These are phyloP conservation scores for Lactifluus hygrophoroides DNA, from an alignment of 768 basidiomycete genomes.

Conservation along the genomic window DNA sequence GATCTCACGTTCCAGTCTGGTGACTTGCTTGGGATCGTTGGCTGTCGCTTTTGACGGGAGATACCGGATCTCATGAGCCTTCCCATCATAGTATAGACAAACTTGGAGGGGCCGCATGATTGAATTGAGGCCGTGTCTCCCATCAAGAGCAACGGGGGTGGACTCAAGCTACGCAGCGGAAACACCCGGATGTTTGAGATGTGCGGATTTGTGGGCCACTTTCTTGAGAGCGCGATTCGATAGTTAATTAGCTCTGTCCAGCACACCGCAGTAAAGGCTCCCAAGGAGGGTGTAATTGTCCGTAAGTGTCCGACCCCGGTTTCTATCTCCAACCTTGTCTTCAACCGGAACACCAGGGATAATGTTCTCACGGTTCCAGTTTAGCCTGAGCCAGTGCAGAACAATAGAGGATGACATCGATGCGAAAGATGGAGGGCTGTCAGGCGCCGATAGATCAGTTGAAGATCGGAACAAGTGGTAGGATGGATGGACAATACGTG, in stretches of 20 bases:
- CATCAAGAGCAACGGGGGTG: too few species aligned
- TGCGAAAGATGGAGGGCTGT: neutral
- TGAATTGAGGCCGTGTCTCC: too few species aligned
- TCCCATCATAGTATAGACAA: neutral
- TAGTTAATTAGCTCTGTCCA: neutral
- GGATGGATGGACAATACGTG: neutral
- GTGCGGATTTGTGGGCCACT: neutral
- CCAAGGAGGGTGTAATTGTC: neutral
- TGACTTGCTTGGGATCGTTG: neutral
- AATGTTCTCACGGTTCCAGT: neutral
- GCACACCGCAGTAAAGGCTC: neutral
- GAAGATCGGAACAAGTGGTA: neutral
- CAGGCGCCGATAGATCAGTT: neutral
- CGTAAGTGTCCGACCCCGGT: neutral
- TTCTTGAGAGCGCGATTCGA: neutral
- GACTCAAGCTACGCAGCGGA: neutral
- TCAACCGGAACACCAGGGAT: neutral
- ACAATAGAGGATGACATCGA: constrained; percentile 2
- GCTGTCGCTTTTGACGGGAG: neutral
- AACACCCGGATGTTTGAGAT: neutral
- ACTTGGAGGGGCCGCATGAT: neutral
- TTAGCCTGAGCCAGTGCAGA: neutral
- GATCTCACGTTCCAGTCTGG: constrained; percentile 7
- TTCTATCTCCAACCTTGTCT: neutral
- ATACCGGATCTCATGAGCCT: neutral